These are phyloP conservation scores for Phlegmacium glaucopus DNA, from an alignment of 768 basidiomycete species.

Conservation along the genomic window DNA sequence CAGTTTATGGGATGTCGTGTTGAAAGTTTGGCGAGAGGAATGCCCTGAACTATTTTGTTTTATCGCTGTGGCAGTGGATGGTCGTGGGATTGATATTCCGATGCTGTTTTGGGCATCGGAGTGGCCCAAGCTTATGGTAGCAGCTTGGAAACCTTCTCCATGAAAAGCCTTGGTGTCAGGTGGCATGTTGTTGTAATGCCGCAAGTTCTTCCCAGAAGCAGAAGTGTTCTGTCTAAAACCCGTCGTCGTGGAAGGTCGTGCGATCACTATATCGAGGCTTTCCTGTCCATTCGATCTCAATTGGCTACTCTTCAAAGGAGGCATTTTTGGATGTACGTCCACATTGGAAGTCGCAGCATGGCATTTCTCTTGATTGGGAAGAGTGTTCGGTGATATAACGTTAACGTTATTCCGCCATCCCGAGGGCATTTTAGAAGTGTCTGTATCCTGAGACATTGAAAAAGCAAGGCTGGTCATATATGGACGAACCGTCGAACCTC, in stretches of 20 bases:
- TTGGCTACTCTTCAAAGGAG: too few relatives aligned
- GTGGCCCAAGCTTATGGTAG: not conserved
- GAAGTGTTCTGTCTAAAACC: slow-evolving; percentile 1
- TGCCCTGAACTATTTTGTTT: not conserved
- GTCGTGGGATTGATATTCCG: slow-evolving; percentile 2
- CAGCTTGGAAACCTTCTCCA: not conserved
- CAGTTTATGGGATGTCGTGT: not conserved
- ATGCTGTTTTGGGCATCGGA: not conserved
- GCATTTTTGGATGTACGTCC: too few relatives aligned
- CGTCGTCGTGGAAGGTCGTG: slow-evolving; percentile 3
- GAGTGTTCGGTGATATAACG: too few relatives aligned
- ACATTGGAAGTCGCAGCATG: too few relatives aligned
- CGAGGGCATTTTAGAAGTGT: not conserved
- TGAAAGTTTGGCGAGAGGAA: not conserved
- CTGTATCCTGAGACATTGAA: not conserved
- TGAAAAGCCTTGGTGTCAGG: not conserved
- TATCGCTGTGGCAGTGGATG: slow-evolving; percentile 1
- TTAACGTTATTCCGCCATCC: too few relatives aligned
- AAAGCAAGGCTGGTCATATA: not conserved
- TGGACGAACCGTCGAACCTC: not conserved
- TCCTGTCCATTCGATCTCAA: not conserved
- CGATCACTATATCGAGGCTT: not conserved
- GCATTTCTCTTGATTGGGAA: too few relatives aligned
- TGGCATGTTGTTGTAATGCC: not conserved
- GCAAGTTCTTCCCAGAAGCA: not conserved